Base-by-base conservation (phyloP, 345 rosid species). In the Nasturtium officinale region DNA sequence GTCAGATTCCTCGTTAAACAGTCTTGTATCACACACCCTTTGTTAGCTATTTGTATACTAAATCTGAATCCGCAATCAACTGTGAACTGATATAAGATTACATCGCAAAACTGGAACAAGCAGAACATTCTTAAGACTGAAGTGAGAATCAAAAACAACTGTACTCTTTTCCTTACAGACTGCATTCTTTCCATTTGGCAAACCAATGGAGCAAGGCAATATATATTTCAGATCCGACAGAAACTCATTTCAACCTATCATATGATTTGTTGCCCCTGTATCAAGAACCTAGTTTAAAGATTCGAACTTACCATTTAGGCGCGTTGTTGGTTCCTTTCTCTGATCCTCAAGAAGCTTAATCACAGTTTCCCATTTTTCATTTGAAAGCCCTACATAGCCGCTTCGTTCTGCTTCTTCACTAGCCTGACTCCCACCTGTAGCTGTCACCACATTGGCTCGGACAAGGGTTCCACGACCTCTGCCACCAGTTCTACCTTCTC, bases 11-110 rank as follows among this genome's bases (percentile, higher is more conserved):
- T 82, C 25, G 43, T 64, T 50, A 46, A 15, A 9, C 45, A 64
- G 66, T 82, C 82, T 43, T 77, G 66, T 26, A 74, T 21, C 0
- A 73, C 62, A 64, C 62, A 73, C 1, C 56, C 15, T 6, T 30
- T 65, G 0, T 33, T 13, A 70, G 72, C 54, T 2, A 78, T 33
- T 8, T n/a, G 28, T 4, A 78, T 28, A 0, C 37, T 0, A 26
- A 23, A 62, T 67, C 45, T 4, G 5, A 1, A 0, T 78, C 65
- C 0, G 9, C 8, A 33, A 23, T 2, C 0, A 74, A 15, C 7
- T 74, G 60, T 0, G 77, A 69, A 68, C 18, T 0, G 9, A 74
- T 0, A 78, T 60, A 2, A 69, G 0, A 29, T 59, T 73, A 1
- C 43, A 66, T 0, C 25, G 7, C 17, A 70, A 37, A 1, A 38